Evolutionary conservation across 176 grass and related monocot genomes (phyloP).

Genomic region (Thinopyrum elongatum): DNA sequence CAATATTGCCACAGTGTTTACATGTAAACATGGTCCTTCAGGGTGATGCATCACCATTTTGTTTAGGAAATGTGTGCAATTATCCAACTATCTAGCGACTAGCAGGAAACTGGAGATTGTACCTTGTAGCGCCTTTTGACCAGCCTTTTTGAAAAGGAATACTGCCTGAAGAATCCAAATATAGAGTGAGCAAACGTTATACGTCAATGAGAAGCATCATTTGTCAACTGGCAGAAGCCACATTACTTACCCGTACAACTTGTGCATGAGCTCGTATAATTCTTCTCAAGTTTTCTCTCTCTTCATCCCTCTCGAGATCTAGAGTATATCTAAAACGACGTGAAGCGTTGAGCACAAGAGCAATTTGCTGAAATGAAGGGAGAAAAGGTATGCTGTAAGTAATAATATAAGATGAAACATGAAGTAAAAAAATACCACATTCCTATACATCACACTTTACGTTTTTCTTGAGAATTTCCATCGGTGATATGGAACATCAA

Average conservation of each 20-base stretch:
- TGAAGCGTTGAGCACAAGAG: conserved; percentile 66
- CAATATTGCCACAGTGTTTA: neutral
- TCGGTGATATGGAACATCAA: neutral
- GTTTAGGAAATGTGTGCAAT: neutral
- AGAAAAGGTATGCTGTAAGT: neutral
- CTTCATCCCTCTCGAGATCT: conserved; percentile 59
- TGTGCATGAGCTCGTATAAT: conserved; percentile 62
- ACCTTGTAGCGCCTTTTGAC: conserved; percentile 42
- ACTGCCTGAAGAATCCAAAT: conserved; percentile 33
- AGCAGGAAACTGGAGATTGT: neutral
- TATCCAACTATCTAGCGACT: neutral
- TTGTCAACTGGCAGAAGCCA: neutral
- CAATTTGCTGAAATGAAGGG: conserved; percentile 50
- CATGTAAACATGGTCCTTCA: neutral
- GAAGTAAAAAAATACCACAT: neutral
- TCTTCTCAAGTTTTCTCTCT: conserved; percentile 50
- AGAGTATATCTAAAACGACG: conserved; percentile 69
- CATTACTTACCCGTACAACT: conserved; percentile 56
- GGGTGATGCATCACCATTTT: neutral
- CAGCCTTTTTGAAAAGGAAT: conserved; percentile 50
- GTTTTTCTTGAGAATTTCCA: neutral
- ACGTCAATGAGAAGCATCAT: neutral
- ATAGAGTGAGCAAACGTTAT: neutral
- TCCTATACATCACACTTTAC: neutral
- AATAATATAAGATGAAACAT: neutral